These are phyloP conservation scores for Singerocomus rubriflavus DNA, from an alignment of 1,284 basidiomycete species.

Conservation along the genomic window DNA sequence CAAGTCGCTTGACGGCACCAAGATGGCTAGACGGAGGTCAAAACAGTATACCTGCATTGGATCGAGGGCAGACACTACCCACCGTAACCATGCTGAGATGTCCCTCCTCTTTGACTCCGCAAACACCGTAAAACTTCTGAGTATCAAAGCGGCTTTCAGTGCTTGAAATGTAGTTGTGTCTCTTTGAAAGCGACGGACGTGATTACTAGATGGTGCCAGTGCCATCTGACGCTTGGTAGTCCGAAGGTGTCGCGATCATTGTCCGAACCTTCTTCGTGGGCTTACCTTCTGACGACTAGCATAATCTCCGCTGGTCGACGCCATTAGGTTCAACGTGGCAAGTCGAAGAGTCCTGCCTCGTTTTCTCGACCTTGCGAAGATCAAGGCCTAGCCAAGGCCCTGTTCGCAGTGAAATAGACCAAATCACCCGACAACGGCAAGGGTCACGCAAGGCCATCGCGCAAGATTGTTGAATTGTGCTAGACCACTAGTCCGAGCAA, in stretches of 20 bases:
- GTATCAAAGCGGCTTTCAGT: background rate
- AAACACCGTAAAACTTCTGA: background rate
- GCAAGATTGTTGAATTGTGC: background rate
- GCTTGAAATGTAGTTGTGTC: background rate
- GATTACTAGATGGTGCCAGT: background rate
- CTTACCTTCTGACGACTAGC: conserved; percentile 12
- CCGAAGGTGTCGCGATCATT: conserved; percentile 25
- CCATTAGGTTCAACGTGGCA: background rate
- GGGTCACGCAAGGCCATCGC: background rate
- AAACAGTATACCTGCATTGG: conserved; percentile 6
- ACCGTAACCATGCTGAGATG: conserved; percentile 1
- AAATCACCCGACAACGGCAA: background rate
- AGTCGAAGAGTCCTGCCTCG: background rate
- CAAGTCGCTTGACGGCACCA: conserved; percentile 23
- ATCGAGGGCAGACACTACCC: conserved; percentile 1
- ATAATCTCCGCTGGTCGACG: conserved; percentile 20
- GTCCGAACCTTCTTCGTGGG: conserved; percentile 18
- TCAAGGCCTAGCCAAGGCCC: background rate
- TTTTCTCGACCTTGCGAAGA: conserved; percentile 1
- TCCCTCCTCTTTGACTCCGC: conserved; percentile 1
- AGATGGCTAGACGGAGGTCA: conserved; percentile 10
- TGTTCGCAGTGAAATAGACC: background rate
- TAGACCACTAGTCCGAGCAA: background rate
- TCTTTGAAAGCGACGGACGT: conserved; percentile 1
- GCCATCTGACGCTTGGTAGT: background rate